These are phyloP conservation scores for Cyphellophora attinorum DNA, from an alignment of 2,329 filamentous ascomycete species.

Conservation along the genomic window DNA sequence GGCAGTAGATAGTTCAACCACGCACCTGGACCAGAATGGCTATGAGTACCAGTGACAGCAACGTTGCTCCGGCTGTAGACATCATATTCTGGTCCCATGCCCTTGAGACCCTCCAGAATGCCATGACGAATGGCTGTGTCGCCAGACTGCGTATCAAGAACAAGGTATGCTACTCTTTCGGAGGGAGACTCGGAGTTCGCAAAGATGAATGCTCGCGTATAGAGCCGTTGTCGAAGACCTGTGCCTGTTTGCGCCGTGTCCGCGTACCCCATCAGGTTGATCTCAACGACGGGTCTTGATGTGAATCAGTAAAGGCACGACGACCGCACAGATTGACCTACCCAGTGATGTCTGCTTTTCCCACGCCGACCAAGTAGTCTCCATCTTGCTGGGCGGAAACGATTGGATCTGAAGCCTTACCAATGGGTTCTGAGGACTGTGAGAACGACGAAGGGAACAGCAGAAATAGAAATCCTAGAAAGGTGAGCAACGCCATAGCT, in stretches of 20 bases:
- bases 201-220: constrained; percentile 82
- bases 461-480: constrained; percentile 2
- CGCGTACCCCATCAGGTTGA: constrained; percentile 88
- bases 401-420: background rate
- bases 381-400: constrained; percentile 11
- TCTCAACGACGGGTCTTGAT: constrained; percentile 68
- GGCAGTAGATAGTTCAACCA: constrained; percentile 93
- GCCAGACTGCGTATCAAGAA: constrained; percentile 77
- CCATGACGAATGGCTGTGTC: constrained; percentile 83
- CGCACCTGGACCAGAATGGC: constrained; percentile 80
- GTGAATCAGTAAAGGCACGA: constrained; percentile 1
- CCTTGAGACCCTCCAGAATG: constrained; percentile 65
- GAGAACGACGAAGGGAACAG: background rate
- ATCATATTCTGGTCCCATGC: constrained; percentile 61
- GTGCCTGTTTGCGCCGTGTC: constrained; percentile 72
- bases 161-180: constrained; percentile 75
- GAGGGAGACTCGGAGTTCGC: constrained; percentile 55
- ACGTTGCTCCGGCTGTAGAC: constrained; percentile 72
- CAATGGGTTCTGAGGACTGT: background rate
- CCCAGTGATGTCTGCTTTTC: constrained; percentile 66
- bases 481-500: background rate
- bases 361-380: constrained; percentile 56
- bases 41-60: constrained; percentile 86
- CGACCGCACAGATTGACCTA: constrained; percentile 23
- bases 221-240: constrained; percentile 77